Conservation (phyloP, 2,329 filamentous ascomycete species). For the Trichoderma cornu-damae region DNA sequence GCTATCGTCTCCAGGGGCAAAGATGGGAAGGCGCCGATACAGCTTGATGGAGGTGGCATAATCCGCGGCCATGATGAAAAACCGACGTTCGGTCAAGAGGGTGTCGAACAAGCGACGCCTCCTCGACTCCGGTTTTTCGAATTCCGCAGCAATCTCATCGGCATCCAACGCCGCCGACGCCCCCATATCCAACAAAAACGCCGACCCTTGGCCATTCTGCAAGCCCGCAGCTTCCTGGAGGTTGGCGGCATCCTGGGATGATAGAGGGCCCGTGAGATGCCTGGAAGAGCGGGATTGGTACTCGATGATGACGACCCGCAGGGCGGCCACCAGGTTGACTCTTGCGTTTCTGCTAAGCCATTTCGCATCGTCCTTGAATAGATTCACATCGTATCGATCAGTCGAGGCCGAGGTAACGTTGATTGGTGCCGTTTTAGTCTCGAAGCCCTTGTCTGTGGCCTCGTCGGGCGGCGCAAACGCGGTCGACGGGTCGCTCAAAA, state of each 20-base stretch:
- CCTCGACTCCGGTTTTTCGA: slow-evolving; percentile 58
- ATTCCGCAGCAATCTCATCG: slow-evolving; percentile 52
- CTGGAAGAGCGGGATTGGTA: slow-evolving; percentile 73
- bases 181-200: slow-evolving; percentile 51
- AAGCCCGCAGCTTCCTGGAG: slow-evolving; percentile 68
- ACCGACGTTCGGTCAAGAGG: slow-evolving; percentile 67
- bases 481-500: slow-evolving; percentile 63
- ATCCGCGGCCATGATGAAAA: slow-evolving; percentile 61
- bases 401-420: slow-evolving; percentile 66
- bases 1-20: slow-evolving; percentile 26
- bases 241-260: slow-evolving; percentile 71
- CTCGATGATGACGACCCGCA: slow-evolving; percentile 77
- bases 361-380: slow-evolving; percentile 76
- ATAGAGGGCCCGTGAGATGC: slow-evolving; percentile 66
- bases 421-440: slow-evolving; percentile 81
- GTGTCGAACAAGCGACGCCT: slow-evolving; percentile 63
- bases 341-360: slow-evolving; percentile 78
- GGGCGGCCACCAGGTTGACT: slow-evolving; percentile 75
- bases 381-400: slow-evolving; percentile 65
- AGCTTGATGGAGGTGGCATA: slow-evolving; percentile 46
- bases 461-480: slow-evolving; percentile 61
- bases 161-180: slow-evolving; percentile 45
- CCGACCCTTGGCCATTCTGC: slow-evolving; percentile 53
- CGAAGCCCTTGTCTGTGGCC: slow-evolving; percentile 65
- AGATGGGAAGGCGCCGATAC: slow-evolving; percentile 38